These are phyloP conservation scores for Cetraspora pellucida DNA, from an alignment of 192 early-diverging fungal species.

Conservation along the genomic window DNA sequence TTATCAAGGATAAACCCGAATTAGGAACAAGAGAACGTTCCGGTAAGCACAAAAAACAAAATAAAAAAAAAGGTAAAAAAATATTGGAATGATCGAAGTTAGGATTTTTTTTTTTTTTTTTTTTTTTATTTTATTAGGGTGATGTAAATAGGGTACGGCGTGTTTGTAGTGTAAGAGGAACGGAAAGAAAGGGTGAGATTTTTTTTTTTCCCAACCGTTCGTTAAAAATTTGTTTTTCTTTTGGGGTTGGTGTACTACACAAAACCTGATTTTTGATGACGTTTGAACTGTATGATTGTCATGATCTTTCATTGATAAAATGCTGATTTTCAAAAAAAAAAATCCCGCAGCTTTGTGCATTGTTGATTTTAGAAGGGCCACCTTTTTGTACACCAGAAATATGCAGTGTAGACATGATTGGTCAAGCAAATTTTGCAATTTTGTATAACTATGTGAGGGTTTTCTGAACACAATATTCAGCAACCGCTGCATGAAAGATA, in stretches of 20 bases:
- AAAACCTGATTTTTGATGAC: slow-evolving; percentile 8
- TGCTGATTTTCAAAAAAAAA: slow-evolving; percentile 9
- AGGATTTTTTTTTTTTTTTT: slow-evolving; percentile 16
- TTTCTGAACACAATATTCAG: too few species aligned
- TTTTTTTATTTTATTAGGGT: not conserved
- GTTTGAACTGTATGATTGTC: not conserved
- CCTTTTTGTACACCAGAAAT: too few species aligned
- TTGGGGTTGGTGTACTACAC: not conserved
- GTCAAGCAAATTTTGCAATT: too few species aligned
- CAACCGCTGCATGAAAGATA: too few species aligned
- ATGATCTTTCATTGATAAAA: not conserved
- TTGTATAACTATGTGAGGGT: too few species aligned
- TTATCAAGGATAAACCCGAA: slow-evolving; percentile 20
- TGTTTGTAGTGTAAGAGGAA: not conserved
- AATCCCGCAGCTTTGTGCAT: not conserved
- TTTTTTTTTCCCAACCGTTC: slow-evolving; percentile 14
- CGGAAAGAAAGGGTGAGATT: not conserved
- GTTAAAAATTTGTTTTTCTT: slow-evolving; percentile 22
- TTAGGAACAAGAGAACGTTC: slow-evolving; percentile 17
- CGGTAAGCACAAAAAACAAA: not conserved
- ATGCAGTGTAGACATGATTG: too few species aligned
- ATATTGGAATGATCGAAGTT: slow-evolving; percentile 16
- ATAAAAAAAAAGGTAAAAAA: not conserved
- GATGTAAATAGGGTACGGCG: too few species aligned
- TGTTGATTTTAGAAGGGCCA: not conserved